phyloP scores from a whole-genome alignment of 495 filamentous ascomycete species.

The Rhypophila decipiens region DNA sequence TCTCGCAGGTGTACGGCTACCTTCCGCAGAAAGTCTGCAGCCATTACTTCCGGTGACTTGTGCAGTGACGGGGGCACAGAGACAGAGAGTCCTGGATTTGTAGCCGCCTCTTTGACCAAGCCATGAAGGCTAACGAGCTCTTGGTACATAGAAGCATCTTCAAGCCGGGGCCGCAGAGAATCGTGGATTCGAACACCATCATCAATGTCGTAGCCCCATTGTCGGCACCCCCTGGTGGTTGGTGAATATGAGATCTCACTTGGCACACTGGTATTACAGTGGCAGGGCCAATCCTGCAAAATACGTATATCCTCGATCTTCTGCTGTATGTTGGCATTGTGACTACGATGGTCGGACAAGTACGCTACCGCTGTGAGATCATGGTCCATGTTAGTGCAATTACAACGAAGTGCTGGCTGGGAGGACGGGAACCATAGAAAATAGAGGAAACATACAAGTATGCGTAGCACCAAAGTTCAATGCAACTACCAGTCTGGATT shows the following conservation, averaged over 20 bases:
- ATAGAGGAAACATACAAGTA: no score
- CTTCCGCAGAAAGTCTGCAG: not conserved
- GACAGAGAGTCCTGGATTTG: not conserved
- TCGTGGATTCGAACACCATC: not conserved
- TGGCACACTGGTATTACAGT: not conserved
- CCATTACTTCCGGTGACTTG: not conserved
- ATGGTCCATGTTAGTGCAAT: no score
- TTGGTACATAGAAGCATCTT: not conserved
- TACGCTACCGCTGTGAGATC: no score
- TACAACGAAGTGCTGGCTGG: no score
- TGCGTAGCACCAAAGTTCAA: no score
- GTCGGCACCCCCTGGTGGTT: not conserved
- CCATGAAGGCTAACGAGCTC: not conserved
- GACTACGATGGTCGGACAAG: no score
- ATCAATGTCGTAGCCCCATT: slow-evolving; percentile 5
- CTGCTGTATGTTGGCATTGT: no score
- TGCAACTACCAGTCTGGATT: no score
- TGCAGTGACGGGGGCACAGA: not conserved
- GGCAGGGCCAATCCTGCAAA: not conserved
- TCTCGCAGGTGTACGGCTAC: not conserved
- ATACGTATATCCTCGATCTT: not conserved
- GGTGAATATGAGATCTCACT: slow-evolving; percentile 1
- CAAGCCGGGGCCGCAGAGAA: not conserved
- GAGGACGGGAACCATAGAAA: no score
- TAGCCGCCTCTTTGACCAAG: not conserved